Percentiles rank a stretch among this genome's conserved stretches.
Conservation (phyloP, 2,329 filamentous ascomycete genomes). For the Cladosporium halotolerans region DNA sequence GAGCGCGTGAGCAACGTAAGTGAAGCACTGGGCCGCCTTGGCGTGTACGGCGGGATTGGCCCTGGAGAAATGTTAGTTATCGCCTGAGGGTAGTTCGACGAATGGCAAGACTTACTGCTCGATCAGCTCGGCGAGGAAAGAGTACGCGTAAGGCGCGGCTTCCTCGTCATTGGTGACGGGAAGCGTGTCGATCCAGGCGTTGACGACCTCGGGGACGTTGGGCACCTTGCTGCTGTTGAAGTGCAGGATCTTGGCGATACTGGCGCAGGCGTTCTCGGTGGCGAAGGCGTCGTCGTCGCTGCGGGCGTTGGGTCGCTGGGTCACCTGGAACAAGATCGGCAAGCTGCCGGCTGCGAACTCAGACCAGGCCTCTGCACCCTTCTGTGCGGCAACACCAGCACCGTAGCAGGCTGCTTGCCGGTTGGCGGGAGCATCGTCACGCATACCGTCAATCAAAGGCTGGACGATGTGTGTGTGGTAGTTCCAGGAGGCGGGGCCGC, state of each 20-base stretch:
- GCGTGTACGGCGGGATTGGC: slow-evolving; percentile 75
- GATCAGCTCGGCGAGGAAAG: slow-evolving; percentile 84
- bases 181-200: slow-evolving; percentile 85
- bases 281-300: slow-evolving; percentile 93
- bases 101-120: slow-evolving; percentile 68
- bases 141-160: slow-evolving; percentile 91
- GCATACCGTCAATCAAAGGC: slow-evolving; percentile 79
- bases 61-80: slow-evolving; percentile 45
- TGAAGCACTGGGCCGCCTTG: slow-evolving; percentile 76
- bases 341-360: slow-evolving; percentile 77
- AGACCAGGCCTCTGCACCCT: slow-evolving; percentile 79
- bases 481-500: slow-evolving; percentile 77
- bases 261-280: slow-evolving; percentile 93
- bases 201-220: slow-evolving; percentile 68
- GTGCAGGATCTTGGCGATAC: slow-evolving; percentile 93
- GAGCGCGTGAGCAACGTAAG: slow-evolving; percentile 77
- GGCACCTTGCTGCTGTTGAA: slow-evolving; percentile 73
- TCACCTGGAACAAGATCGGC: slow-evolving; percentile 77
- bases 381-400: slow-evolving; percentile 89
- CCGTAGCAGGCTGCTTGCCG: slow-evolving; percentile 94
- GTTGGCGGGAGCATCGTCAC: slow-evolving; percentile 80
- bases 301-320: slow-evolving; percentile 71
- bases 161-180: slow-evolving; percentile 95
- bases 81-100: background rate
- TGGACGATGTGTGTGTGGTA: slow-evolving; percentile 83